Base-by-base conservation (phyloP, 2,329 filamentous ascomycete genomes). In the Alternaria sp. region DNA sequence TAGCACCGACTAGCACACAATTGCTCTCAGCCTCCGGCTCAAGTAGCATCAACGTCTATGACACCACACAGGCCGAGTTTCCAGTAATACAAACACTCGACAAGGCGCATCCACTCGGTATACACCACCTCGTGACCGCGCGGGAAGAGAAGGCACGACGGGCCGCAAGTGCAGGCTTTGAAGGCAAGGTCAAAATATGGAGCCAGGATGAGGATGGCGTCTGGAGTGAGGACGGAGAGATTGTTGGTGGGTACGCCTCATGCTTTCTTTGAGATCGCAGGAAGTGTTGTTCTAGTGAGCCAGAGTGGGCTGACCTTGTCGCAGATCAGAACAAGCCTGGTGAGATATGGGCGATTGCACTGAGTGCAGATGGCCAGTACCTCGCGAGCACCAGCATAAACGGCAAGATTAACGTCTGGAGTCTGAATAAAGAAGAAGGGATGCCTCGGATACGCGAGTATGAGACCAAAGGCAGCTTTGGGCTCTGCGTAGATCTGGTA, bases 391-490 rank as follows among this genome's bases (percentile, higher is more conserved):
- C 93, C 14, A 95, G 92, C 3, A 91, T 93, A 72, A 91, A 96
- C 75, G 95, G 95, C 4, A 88, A 90, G 55, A 88, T 98, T 73
- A 93, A 94, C 70, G 91, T 98, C 41, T 98, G 94, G 92, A 89
- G 96, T 74, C 75, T 81, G 18, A 72, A 79, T 12, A 80, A 82
- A 38, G 78, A 78, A 4, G 83, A 86, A 38, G 79, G 81, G 22
- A 83, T 83, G 67, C 81, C 85, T 57, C 92, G 91, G 79, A 89
- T 95, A 62, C 85, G 88, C 51, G 89, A 94, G 71, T 97, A 95
- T 74, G 93, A 97, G 81, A 97, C 94, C 1, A 93, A 94, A 69
- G 93, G 93, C 14, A 94, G 91, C 78, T 98, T 97, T 80, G 94
- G 93, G 38, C 88, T 95, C 81, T 91, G 91, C 72, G 89, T 99